Percentiles rank a stretch among this genome's conserved stretches.
Conservation (phyloP, 2,329 filamentous ascomycete genomes). For the Fusarium denticulatum region DNA sequence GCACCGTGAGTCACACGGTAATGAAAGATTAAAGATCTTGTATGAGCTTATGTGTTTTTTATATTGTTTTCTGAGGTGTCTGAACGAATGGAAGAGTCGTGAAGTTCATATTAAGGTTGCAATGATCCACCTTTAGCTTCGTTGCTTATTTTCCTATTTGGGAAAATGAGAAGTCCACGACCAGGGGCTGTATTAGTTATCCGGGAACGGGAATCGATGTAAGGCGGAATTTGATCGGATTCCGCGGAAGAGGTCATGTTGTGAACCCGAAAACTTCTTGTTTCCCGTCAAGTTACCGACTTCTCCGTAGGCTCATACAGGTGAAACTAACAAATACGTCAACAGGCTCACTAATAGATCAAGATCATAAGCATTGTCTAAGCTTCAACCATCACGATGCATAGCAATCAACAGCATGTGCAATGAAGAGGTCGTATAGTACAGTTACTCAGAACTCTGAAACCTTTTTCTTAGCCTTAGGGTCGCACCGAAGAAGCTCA, state of each 20-base stretch:
- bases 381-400: too few relatives aligned
- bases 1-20: background rate
- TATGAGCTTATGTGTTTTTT: background rate
- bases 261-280: background rate
- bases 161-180: background rate
- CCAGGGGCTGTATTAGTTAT: background rate
- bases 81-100: background rate
- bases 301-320: background rate
- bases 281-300: background rate
- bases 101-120: background rate
- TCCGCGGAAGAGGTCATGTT: background rate
- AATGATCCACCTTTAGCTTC: background rate
- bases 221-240: background rate
- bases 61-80: background rate
- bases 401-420: background rate
- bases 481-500: background rate
- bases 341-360: background rate
- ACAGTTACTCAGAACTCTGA: accelerated
- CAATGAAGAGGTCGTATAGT: background rate
- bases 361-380: background rate
- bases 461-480: too few relatives aligned
- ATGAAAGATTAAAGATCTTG: background rate
- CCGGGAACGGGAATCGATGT: background rate
- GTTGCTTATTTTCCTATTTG: conserved; percentile 6
- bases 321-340: background rate